A percentile compares a stretch with the other conserved stretches of the same genome.
These are phyloP conservation scores for Coprinellus aureogranulatus DNA, from an alignment of 768 basidiomycete species.

Conservation along the genomic window DNA sequence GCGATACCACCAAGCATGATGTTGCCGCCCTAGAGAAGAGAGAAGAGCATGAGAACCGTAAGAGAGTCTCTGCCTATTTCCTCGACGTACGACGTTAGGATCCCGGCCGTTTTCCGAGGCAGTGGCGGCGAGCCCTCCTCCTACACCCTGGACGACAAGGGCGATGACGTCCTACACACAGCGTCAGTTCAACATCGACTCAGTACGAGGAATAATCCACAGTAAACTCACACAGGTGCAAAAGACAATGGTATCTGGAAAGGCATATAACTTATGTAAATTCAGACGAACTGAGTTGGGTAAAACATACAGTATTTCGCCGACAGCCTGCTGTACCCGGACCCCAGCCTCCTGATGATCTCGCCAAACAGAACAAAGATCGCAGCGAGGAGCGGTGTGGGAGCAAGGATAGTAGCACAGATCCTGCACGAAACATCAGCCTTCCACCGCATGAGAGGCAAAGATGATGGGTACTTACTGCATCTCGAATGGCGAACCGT, in stretches of 20 bases:
- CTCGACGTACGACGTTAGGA: conserved; percentile 14
- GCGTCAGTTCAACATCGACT: too few species aligned
- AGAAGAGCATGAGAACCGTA: neutral
- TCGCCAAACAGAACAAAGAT: conserved; percentile 57
- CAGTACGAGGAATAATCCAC: too few species aligned
- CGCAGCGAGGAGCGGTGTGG: conserved; percentile 56
- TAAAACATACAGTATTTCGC: conserved; percentile 45
- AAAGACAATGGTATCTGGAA: conserved; percentile 43
- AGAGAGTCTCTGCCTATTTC: too few species aligned
- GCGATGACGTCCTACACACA: conserved; percentile 48
- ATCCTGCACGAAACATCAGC: conserved; percentile 33
- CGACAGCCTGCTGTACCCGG: conserved; percentile 44
- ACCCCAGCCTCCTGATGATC: conserved; percentile 43
- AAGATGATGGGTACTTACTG: conserved; percentile 17
- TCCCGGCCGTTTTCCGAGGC: conserved; percentile 15
- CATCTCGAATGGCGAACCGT: conserved; percentile 18
- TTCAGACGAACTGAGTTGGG: too few species aligned
- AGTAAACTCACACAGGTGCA: conserved; percentile 28
- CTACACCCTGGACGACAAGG: conserved; percentile 53
- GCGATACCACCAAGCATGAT: conserved; percentile 65
- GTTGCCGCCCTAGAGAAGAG: conserved; percentile 26
- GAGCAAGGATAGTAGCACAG: conserved; percentile 51
- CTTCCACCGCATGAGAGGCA: neutral
- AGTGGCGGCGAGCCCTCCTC: conserved; percentile 48
- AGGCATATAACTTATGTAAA: too few species aligned